Base-by-base conservation (phyloP, 2,329 filamentous ascomycete genomes). In the Ceratocystis cubensis region DNA sequence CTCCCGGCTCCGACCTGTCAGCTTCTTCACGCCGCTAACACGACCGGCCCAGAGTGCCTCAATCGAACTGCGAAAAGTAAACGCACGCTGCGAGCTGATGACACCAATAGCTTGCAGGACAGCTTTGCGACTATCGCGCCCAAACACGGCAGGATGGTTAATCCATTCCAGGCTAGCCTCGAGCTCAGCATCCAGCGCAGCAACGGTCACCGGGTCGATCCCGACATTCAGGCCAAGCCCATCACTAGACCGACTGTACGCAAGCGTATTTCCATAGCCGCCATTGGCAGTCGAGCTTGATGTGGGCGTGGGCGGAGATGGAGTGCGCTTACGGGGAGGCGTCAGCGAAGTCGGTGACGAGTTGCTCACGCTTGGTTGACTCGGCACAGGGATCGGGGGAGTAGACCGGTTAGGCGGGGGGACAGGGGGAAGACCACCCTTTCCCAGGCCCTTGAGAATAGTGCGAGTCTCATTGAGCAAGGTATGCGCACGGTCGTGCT, bases 21-120 rank as follows among this genome's bases (percentile, higher is more conserved):
- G 78, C 68, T 84, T 82, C 76, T 88, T 91, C 69, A 97, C 85
- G 28, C 94, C 94, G 15, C 81, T 77, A 22, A 97, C 88, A 46
- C 94, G 84, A 50, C 83, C 83, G 1, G 94, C 91, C 91, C 93
- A 97, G 37, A 97, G 82, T 41, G 85, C 84, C 78, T 99, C 94
- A 5, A 93, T 88, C 0, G 91, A 86, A 1, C 92, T 94, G 64
- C 93, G 86, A 82, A 93, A 96, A 0, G 94, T 97, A 74, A 93
- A 96, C 10, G 88, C 92, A 61, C 94, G 84, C 76, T 99, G 94
- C 5, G 89, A 95, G 73, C 89, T 94, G 71, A 99, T 96, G 69
- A 97, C 92, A 5, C 94, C 93, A 70, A 99, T 97, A 17, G 92
- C 91, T 75, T 99, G 94, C 28, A 99, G 81, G 1, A 99, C 92